Percentiles rank a stretch among this genome's conserved stretches.
These are phyloP conservation scores for Nectriaceae sp. DNA, from an alignment of 2,329 filamentous ascomycete species.

Conservation along the genomic window DNA sequence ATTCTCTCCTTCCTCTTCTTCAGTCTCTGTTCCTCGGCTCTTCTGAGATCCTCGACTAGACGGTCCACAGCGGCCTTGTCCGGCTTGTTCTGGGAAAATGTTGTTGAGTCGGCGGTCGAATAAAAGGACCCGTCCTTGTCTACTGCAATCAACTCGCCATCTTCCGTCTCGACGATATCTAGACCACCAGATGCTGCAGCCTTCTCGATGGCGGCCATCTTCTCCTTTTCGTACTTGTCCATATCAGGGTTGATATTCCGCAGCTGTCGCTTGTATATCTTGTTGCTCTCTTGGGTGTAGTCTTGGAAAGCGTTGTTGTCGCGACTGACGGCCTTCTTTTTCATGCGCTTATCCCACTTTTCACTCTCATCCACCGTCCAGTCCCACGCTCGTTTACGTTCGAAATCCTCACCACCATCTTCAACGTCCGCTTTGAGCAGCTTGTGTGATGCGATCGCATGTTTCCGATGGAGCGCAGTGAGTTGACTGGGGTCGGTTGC, in stretches of 20 bases:
- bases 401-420: constrained; percentile 85
- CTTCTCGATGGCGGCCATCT: constrained; percentile 80
- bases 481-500: constrained; percentile 77
- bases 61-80: constrained; percentile 85
- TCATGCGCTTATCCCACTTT: constrained; percentile 87
- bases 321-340: constrained; percentile 78
- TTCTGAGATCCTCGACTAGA: constrained; percentile 80
- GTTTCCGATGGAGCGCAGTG: constrained; percentile 77
- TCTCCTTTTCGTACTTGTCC: constrained; percentile 84
- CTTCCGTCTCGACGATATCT: constrained; percentile 93
- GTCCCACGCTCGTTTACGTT: constrained; percentile 97
- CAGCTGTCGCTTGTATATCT: constrained; percentile 92
- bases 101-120: constrained; percentile 79
- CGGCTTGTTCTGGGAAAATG: constrained; percentile 83
- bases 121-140: constrained; percentile 92
- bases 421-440: constrained; percentile 90
- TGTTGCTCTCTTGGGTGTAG: constrained; percentile 82
- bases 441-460: constrained; percentile 88
- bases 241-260: constrained; percentile 74
- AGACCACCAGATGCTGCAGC: constrained; percentile 83
- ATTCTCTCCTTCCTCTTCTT: constrained; percentile 85
- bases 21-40: constrained; percentile 82
- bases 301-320: constrained; percentile 91
- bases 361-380: constrained; percentile 96
- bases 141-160: constrained; percentile 90